Percentiles rank a stretch among this genome's conserved stretches.
Evolutionary conservation across 83 land plant genomes (phyloP).

Genomic region (Larix sibirica): DNA sequence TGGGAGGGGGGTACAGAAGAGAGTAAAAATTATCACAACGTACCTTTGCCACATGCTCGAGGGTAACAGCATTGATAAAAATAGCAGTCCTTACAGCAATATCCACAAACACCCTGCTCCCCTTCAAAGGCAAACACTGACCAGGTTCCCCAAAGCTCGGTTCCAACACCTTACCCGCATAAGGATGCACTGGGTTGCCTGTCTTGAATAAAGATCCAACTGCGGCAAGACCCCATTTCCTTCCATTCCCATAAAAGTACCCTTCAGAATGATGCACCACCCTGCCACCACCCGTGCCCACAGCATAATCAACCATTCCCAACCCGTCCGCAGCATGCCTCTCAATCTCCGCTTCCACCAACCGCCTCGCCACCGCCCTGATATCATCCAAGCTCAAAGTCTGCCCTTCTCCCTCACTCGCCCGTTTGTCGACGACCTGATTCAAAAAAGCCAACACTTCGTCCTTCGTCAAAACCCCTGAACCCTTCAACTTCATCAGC

Average conservation of each 20-base stretch:
- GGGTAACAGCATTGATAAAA: constrained; percentile 80
- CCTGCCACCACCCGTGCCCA: constrained; percentile 80
- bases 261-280: constrained; percentile 86
- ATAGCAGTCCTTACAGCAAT: constrained; percentile 75
- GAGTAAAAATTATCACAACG: neutral
- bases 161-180: constrained; percentile 73
- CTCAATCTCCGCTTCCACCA: constrained; percentile 76
- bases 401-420: constrained; percentile 24
- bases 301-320: constrained; percentile 91
- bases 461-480: constrained; percentile 43
- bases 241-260: constrained; percentile 26
- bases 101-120: constrained; percentile 85
- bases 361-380: constrained; percentile 61
- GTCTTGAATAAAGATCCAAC: constrained; percentile 2
- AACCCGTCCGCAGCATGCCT: constrained; percentile 98
- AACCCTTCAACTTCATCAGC: constrained; percentile 32
- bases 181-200: constrained; percentile 35
- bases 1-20: neutral
- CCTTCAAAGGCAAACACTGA: constrained; percentile 86
- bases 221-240: constrained; percentile 27
- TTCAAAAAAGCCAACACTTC: constrained; percentile 58
- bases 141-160: constrained; percentile 99
- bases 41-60: constrained; percentile 99
- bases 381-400: constrained; percentile 73
- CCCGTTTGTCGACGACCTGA: constrained; percentile 42